Evolutionary conservation across 192 early-diverging fungal genomes (phyloP).

Genomic region (Neocallimastix lanati): DNA sequence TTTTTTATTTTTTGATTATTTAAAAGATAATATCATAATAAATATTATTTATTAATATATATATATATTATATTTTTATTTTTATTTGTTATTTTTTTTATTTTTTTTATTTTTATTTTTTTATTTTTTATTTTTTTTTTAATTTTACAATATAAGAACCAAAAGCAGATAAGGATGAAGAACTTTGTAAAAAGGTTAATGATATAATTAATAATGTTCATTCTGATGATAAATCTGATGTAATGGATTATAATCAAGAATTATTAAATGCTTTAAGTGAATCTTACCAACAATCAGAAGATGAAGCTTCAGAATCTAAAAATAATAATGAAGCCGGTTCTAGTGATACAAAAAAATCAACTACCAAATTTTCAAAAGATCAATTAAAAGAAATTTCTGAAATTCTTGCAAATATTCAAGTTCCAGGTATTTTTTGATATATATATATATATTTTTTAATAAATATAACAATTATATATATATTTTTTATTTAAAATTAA

Average conservation of each 20-base stretch:
- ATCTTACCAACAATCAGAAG: neutral
- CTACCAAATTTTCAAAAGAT: neutral
- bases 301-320: neutral
- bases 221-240: neutral
- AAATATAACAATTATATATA: no score
- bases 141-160: no score
- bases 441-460: no score
- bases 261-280: neutral
- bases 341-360: neutral
- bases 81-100: neutral
- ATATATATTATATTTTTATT: neutral
- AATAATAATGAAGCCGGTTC: neutral
- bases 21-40: no score
- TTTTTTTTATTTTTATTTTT: no score
- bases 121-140: no score
- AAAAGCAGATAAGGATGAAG: constrained; percentile 34
- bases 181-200: constrained; percentile 30
- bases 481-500: no score
- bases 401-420: neutral
- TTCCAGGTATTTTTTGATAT: neutral
- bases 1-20: no score
- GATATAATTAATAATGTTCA: neutral
- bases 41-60: no score
- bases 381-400: neutral
- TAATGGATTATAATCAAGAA: neutral